Evolutionary conservation across 1,284 basidiomycete species (phyloP), one percentile per base, ranked within the genome.

Genomic region (Moesziomyces globuligerus): DNA sequence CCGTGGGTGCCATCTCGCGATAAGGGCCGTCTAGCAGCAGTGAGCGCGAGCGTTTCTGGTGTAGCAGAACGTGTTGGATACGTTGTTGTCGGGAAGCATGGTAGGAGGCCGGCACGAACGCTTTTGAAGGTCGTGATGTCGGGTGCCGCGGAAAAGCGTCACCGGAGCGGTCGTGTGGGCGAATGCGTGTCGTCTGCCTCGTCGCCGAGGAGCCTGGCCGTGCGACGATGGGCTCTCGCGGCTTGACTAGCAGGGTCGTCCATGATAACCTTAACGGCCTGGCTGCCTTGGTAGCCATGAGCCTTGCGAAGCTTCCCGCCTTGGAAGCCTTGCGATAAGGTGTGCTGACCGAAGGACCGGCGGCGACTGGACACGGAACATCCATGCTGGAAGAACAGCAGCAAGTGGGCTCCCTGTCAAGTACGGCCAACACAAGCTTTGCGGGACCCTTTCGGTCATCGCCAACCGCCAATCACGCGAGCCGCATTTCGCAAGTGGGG

Each of bases 231-330:
- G 11, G 11, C 28, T 44, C 7, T 17, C 38, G 48, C 38, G 28
- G 28, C 48, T 29, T 59, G 48, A 66, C 62, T 48, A 66, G 43
- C 8, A 66, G 41, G 62, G 62, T 66, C 56, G 48, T 26, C 62
- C 62, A 66, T 25, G 52, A 58, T 51, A 52, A 66, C 62, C 62
- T 52, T 56, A 38, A 24, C 42, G 62, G 62, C 52, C 61, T 44
- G 17, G 43, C 21, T 28, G 49, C 23, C 52, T 49, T 56, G 24
- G 39, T 32, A 9, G 41, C 47, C 64, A 61, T 56, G 17, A n/a
- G 13, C 13, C n/a, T n/a, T 26, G 26, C 44, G 42, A 25, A 10
- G 13, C 29, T 6, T 15, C 17, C 29, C n/a, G n/a, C n/a, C n/a
- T n/a, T n/a, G n/a, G n/a, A n/a, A n/a, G 29, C 29, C 29, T 15